These are phyloP conservation scores for Vanilla planifolia DNA, from an alignment of 106 monocot genomes.

Conservation along the genomic window DNA sequence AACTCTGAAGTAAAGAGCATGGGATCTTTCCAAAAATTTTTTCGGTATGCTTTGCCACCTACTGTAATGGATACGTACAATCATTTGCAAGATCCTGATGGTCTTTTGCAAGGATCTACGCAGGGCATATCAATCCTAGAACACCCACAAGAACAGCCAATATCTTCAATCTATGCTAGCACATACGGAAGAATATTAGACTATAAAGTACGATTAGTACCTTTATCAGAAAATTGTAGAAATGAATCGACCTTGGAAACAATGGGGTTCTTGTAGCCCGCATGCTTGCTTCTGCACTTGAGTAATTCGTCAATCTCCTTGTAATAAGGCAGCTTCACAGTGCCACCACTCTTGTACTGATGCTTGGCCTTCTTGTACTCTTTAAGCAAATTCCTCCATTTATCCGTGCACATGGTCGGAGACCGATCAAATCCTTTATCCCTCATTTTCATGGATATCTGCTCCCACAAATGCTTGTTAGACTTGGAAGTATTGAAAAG, in stretches of 20 bases:
- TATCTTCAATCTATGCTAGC: too few species aligned
- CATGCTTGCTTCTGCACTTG: conserved; percentile 65
- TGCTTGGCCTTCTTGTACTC: conserved; percentile 96
- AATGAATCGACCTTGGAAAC: conserved; percentile 65
- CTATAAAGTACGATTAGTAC: conserved; percentile 16
- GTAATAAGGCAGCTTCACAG: conserved; percentile 79
- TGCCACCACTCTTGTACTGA: conserved; percentile 46
- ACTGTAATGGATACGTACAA: too few species aligned
- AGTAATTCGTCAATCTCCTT: conserved; percentile 89
- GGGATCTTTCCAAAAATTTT: too few species aligned
- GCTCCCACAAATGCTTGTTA: conserved; percentile 92
- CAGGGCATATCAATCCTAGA: too few species aligned
- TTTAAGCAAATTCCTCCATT: conserved; percentile 95
- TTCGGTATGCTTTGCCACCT: too few species aligned
- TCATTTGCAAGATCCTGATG: not conserved
- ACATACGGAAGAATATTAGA: too few species aligned
- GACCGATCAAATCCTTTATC: conserved; percentile 85
- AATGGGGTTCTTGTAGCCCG: conserved; percentile 11
- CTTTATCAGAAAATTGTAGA: conserved; percentile 80
- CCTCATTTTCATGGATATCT: conserved; percentile 83
- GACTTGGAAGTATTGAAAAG: conserved; percentile 93
- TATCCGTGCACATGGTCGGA: conserved; percentile 95
- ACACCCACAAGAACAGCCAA: too few species aligned
- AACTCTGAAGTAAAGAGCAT: too few species aligned
- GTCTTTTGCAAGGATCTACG: not conserved